These are phyloP conservation scores for Silene noctiflora DNA, from an alignment of 179 eudicot genomes.

Conservation along the genomic window DNA sequence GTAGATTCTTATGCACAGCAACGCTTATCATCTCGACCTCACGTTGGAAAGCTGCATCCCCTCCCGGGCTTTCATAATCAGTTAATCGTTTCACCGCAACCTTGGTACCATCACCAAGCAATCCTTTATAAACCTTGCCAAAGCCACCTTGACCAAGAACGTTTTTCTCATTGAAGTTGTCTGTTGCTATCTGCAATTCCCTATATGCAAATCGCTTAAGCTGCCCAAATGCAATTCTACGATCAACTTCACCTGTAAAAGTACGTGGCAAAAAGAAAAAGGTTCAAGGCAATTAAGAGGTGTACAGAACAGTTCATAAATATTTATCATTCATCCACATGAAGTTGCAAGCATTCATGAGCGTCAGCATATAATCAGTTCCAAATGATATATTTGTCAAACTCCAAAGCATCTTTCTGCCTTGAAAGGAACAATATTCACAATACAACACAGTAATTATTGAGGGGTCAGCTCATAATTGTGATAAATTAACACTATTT, in stretches of 20 bases:
- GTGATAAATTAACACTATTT: too few relatives aligned
- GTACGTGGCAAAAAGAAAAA: background rate
- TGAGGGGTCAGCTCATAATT: too few relatives aligned
- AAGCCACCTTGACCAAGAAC: conserved; percentile 98
- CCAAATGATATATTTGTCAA: too few relatives aligned
- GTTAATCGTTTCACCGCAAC: conserved; percentile 90
- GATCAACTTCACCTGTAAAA: conserved; percentile 82
- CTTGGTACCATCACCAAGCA: conserved; percentile 71
- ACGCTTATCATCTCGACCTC: conserved; percentile 99
- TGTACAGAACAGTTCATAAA: background rate
- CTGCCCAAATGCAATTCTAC: conserved; percentile 89
- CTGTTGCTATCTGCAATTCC: conserved; percentile 91
- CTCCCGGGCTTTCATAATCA: conserved; percentile 88
- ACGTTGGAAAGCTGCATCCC: conserved; percentile 90
- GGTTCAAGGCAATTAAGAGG: background rate
- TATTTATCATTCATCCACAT: background rate
- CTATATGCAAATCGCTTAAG: conserved; percentile 88
- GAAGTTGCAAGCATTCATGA: background rate
- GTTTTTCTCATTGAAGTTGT: conserved; percentile 75
- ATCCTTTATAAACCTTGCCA: conserved; percentile 96
- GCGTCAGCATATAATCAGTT: too few relatives aligned
- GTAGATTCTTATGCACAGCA: conserved; percentile 86
- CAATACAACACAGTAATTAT: too few relatives aligned
- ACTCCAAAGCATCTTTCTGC: too few relatives aligned
- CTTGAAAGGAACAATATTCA: too few relatives aligned